Base-by-base conservation (phyloP, 2,329 filamentous ascomycete genomes). In the Elsinoe arachidis region DNA sequence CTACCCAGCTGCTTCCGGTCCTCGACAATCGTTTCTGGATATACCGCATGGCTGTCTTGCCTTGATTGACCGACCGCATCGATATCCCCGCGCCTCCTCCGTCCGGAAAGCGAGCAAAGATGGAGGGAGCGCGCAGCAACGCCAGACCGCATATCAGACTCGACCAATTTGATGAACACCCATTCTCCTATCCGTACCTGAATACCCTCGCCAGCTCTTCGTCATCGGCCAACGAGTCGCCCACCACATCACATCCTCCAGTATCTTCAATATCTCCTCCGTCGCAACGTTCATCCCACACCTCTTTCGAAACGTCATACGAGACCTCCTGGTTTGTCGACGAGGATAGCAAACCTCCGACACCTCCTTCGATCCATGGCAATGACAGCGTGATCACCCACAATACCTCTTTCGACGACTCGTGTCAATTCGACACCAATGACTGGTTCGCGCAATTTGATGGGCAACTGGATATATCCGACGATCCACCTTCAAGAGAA, bases 381-480 rank as follows among this genome's bases (percentile, higher is more conserved):
- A 41, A 56, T 26, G 33, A 38, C n/a, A 56, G 41, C 33, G 38
- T 46, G 3, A 46, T 56, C 33, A 46, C 41, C 19, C 38, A 46
- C 7, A 26, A 43, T 9, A 43, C 37, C 14, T 37, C 47, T 11
- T 43, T 34, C 53, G 53, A 55, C 17, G 53, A 55, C 19, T 43
- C 53, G 1, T 55, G 53, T 34, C 53, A 55, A 38, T 61, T 62
- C 17, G 65, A 65, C 41, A 58, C 61, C 4, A 67, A 69, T 47
- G 68, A 70, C 38, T 72, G 69, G 66, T 69, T 69, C 51, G 63
- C 64, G 11, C 65, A 64, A 34, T 70, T 71, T 56, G 66, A 65
- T 34, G 63, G 64, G 4, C 65, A 67, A 41, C 59, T 68, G 17
- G 60, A 65, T 44, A 58, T 63, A 12, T 65, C 63, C 5, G 69